Evolutionary conservation across 768 basidiomycete genomes (phyloP).

Genomic region (Hypholoma fasciculare): DNA sequence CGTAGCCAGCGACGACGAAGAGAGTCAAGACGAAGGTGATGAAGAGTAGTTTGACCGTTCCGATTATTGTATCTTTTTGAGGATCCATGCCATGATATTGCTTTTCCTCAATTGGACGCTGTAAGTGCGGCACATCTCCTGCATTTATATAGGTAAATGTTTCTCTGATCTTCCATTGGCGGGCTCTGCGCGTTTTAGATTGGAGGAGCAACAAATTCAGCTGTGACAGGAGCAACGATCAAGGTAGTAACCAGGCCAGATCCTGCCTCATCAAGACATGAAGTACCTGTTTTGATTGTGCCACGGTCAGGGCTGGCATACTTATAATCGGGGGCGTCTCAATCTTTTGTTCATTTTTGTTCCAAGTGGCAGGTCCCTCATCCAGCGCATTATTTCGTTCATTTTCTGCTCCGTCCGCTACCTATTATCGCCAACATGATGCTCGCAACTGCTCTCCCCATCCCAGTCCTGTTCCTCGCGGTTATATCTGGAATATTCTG

Average conservation of each 20-base stretch:
- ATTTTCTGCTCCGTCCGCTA: not conserved
- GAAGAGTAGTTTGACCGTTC: conserved; percentile 11
- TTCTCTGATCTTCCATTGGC: too few species aligned
- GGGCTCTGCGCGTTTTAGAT: too few species aligned
- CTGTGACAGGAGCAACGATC: too few species aligned
- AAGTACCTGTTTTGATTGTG: not conserved
- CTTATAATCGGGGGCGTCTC: conserved; percentile 9
- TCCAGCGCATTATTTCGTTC: conserved; percentile 5
- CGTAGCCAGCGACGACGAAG: conserved; percentile 70
- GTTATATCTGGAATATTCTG: conserved; percentile 16
- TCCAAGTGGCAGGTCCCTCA: not conserved
- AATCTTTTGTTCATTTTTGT: conserved; percentile 8
- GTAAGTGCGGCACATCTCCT: too few species aligned
- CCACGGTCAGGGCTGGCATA: not conserved
- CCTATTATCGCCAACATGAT: conserved; percentile 5
- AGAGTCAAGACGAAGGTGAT: conserved; percentile 50
- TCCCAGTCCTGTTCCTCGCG: conserved; percentile 15
- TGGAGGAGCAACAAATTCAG: too few species aligned
- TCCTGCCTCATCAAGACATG: not conserved
- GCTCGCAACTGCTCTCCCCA: conserved; percentile 7
- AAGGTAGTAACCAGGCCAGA: too few species aligned
- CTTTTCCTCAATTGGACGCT: not conserved
- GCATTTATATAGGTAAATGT: too few species aligned
- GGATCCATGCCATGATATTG: not conserved
- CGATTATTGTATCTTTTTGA: not conserved